phyloP scores from a whole-genome alignment of 140 eudicot species.

The Bidens hawaiensis region DNA sequence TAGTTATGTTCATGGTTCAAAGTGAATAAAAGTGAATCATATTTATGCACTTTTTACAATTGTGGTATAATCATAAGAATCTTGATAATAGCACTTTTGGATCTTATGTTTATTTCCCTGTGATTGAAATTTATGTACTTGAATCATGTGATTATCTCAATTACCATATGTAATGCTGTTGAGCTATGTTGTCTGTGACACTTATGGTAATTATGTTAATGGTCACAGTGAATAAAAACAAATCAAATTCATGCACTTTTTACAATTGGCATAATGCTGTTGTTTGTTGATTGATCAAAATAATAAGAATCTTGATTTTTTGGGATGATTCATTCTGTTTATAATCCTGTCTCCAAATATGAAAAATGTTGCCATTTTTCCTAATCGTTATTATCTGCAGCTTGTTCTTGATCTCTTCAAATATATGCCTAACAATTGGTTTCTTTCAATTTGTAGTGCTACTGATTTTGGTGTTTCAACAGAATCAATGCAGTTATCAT shows the following conservation, averaged over 20 bases:
- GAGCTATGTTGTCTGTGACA: background rate
- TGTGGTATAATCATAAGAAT: background rate
- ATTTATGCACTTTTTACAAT: background rate
- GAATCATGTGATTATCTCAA: too few species aligned
- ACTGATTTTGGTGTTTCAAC: slow-evolving; percentile 94
- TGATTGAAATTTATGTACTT: too few species aligned
- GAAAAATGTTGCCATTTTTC: background rate
- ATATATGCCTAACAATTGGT: background rate
- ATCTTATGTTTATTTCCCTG: too few species aligned
- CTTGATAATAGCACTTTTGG: too few species aligned
- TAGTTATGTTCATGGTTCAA: background rate
- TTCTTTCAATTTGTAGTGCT: slow-evolving; percentile 50
- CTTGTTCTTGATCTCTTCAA: background rate
- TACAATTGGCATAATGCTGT: background rate
- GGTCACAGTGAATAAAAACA: background rate
- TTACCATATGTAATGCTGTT: too few species aligned
- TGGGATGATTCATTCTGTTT: too few species aligned
- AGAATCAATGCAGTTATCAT: slow-evolving; percentile 82
- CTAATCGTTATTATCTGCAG: background rate
- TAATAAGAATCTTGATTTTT: background rate
- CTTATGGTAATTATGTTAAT: background rate
- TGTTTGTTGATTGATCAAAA: background rate
- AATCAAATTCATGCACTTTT: background rate
- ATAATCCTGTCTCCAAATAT: too few species aligned
- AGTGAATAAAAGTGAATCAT: background rate